Base-by-base conservation (phyloP, 768 basidiomycete genomes). In the Cystobasidium ongulense region DNA sequence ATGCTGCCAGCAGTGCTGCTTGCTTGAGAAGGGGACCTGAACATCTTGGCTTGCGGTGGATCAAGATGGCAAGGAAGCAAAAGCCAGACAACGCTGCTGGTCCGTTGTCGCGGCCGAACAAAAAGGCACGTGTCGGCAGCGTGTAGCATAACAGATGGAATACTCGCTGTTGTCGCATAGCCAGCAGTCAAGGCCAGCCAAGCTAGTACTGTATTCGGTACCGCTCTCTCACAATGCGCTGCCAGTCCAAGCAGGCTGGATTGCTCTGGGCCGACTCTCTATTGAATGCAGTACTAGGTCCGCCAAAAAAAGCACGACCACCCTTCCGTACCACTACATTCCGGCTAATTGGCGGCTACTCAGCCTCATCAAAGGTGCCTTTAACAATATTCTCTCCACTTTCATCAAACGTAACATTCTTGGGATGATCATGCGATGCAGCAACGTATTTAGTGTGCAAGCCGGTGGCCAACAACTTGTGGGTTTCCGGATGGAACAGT, bases 371-470 rank as follows among this genome's bases (percentile, higher is more conserved):
- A 21, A 73, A 70, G 25, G 13, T 35, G 31, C 72, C 72, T 41
- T 77, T 63, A 17, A 76, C 18, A 38, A 77, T 21, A 1, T 27
- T 41, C 64, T 78, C 78, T 1, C 78, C 78, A 29, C 73, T 70
- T 27, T 75, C 76, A 35, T 52, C 53, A 17, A 79, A 65, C 33
- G 67, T 74, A 54, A 79, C 76, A 36, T 78, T 78, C 64, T 75
- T 52, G 0, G 63, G 57, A 21, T 54, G 35, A 27, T 67, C 65
- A 21, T 75, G 57, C 25, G 77, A 76, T 25, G 77, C 74, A 15
- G 63, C 75, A 65, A 78, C 74, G 50, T 74, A 77, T 59, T 78
- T 78, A 27, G 76, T 78, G 59, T 78, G 78, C 1, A 75, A 72
- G 1, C 78, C 77, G 74, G 27, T 2, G 0, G 78, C 78, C 15